A percentile compares a stretch with the other conserved stretches of the same genome.
phyloP scores from a whole-genome alignment of 177 flowering plant species.

The Tripterygium wilfordii region DNA sequence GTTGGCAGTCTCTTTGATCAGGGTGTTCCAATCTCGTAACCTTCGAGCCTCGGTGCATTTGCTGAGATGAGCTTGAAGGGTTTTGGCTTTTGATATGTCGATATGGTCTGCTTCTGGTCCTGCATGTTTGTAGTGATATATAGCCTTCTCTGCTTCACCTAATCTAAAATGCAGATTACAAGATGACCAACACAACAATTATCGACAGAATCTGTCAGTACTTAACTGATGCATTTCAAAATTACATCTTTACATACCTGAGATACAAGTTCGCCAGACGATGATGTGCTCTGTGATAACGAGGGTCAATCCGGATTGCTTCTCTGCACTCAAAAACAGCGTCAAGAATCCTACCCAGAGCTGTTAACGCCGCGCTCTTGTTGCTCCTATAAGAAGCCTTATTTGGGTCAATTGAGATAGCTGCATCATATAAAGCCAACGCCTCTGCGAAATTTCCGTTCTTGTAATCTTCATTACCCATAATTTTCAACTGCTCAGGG shows the following conservation, averaged over 20 bases:
- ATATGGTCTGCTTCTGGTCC: constrained; percentile 60
- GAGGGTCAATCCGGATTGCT: constrained; percentile 68
- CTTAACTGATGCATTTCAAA: neutral
- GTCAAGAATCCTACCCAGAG: constrained; percentile 65
- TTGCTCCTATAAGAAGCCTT: constrained; percentile 74
- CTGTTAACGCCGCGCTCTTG: constrained; percentile 72
- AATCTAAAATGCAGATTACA: too few species aligned
- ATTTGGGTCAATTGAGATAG: constrained; percentile 58
- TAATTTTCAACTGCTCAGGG: constrained; percentile 58
- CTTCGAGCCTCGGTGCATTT: constrained; percentile 59
- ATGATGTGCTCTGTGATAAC: constrained; percentile 75
- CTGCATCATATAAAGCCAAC: constrained; percentile 66
- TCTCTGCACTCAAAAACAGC: constrained; percentile 79
- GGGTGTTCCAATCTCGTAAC: constrained; percentile 48
- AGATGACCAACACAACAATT: too few species aligned
- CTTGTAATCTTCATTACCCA: constrained; percentile 80
- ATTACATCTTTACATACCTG: constrained; percentile 34
- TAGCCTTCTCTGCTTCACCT: constrained; percentile 63
- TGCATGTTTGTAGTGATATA: constrained; percentile 58
- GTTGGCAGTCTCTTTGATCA: constrained; percentile 28
- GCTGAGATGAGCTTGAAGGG: constrained; percentile 37
- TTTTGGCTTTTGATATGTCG: constrained; percentile 29
- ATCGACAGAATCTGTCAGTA: neutral
- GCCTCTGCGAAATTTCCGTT: constrained; percentile 79
- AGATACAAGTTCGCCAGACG: constrained; percentile 65